Conservation (phyloP, 441 rosid genomes). For the Corymbia citriodora region DNA sequence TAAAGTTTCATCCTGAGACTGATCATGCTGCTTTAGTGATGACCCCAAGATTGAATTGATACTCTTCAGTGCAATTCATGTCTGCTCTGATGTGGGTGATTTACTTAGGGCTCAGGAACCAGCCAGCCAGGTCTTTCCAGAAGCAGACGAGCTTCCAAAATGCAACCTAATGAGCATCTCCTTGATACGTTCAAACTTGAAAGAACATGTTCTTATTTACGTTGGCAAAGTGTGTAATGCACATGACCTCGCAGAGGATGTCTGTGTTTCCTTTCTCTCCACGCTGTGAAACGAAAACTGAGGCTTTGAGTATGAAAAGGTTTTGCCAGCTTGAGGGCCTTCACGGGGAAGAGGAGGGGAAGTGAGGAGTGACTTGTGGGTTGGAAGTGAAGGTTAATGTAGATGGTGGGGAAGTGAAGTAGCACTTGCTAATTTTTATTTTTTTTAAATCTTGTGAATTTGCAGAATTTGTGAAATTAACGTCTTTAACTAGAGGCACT, state of each 20-base stretch:
- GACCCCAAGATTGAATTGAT: not conserved
- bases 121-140: not conserved
- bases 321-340: not conserved
- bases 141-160: not conserved
- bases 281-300: not conserved
- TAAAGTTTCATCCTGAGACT: not conserved
- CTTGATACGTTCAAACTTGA: not conserved
- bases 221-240: not conserved
- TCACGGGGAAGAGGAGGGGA: not conserved
- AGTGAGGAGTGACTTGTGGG: not conserved
- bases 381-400: not conserved
- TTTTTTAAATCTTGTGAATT: not conserved
- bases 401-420: not conserved
- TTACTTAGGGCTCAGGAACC: not conserved
- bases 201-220: not conserved
- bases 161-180: not conserved
- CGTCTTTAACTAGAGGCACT: not conserved
- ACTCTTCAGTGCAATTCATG: not conserved
- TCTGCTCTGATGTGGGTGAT: not conserved
- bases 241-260: not conserved
- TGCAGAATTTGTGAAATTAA: not conserved
- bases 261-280: not conserved
- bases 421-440: not conserved
- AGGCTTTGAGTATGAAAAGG: not conserved
- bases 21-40: not conserved